Percentiles rank a stretch among this genome's conserved stretches.
Evolutionary conservation across 2,329 filamentous ascomycete genomes (phyloP).

Genomic region (Claviceps sp.): DNA sequence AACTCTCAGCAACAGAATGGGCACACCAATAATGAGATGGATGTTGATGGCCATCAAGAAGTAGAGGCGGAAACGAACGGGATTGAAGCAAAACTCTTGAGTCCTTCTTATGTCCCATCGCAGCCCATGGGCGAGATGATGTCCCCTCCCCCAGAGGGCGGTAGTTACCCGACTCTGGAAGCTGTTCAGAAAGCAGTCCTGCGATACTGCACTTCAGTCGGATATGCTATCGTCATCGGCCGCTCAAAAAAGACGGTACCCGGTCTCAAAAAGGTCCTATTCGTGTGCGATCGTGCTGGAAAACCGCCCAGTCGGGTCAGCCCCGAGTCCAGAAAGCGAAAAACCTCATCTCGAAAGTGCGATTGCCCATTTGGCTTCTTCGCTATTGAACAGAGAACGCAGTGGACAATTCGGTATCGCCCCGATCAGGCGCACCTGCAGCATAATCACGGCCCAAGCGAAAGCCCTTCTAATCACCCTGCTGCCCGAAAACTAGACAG

Average conservation of each 20-base stretch:
- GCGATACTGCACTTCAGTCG: conserved; percentile 52
- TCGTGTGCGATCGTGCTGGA: conserved; percentile 53
- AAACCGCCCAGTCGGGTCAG: conserved; percentile 49
- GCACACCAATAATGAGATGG: conserved; percentile 36
- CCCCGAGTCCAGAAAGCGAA: conserved; percentile 50
- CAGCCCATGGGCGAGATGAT: conserved; percentile 46
- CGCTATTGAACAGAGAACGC: conserved; percentile 52
- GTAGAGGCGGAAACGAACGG: conserved; percentile 30
- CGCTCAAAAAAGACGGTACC: conserved; percentile 55
- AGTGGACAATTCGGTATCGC: conserved; percentile 53
- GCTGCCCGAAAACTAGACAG: conserved; percentile 53
- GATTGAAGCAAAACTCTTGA: conserved; percentile 33
- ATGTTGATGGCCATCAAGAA: conserved; percentile 37
- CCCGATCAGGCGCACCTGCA: conserved; percentile 43
- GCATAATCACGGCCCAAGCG: conserved; percentile 54
- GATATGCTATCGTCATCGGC: conserved; percentile 55
- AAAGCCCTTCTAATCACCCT: conserved; percentile 52
- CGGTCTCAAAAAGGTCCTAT: conserved; percentile 53
- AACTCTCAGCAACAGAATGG: conserved; percentile 25
- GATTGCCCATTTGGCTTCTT: conserved; percentile 60
- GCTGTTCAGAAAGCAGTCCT: conserved; percentile 51
- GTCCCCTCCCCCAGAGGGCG: conserved; percentile 50
- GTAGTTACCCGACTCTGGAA: conserved; percentile 50
- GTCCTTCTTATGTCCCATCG: conserved; percentile 36
- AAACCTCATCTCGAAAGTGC: conserved; percentile 55